Conservation (phyloP, 805 yeast species). For the Wickerhamia fluorescens region DNA sequence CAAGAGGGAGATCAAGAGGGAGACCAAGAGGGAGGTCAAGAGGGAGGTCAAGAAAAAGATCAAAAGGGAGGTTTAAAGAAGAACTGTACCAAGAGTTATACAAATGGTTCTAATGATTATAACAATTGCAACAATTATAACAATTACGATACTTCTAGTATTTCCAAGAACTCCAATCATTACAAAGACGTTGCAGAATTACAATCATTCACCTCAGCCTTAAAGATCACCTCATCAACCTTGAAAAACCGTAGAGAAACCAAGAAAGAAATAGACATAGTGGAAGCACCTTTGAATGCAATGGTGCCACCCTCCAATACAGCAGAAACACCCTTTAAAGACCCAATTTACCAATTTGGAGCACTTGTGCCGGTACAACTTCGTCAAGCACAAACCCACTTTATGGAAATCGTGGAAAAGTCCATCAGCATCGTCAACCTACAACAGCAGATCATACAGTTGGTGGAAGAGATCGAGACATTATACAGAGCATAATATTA, state of each 20-base stretch:
- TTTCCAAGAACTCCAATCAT: too few relatives aligned
- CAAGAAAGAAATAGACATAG: constrained; percentile 1
- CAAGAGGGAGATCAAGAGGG: constrained; percentile 1
- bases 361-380: constrained; percentile 16
- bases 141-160: too few relatives aligned
- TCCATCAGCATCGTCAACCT: constrained; percentile 17
- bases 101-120: too few relatives aligned
- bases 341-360: constrained; percentile 20
- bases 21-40: constrained; percentile 2
- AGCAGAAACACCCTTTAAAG: too few relatives aligned
- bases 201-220: too few relatives aligned
- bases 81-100: too few relatives aligned
- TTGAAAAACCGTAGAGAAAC: constrained; percentile 2
- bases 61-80: constrained; percentile 2
- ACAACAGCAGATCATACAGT: constrained; percentile 11
- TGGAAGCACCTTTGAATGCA: too few relatives aligned
- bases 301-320: too few relatives aligned
- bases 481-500: too few relatives aligned
- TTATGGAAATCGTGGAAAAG: constrained; percentile 10
- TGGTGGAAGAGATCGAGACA: constrained; percentile 13
- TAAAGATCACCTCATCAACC: too few relatives aligned
- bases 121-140: too few relatives aligned
- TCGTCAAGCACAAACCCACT: constrained; percentile 12
- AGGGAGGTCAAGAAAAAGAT: constrained; percentile 2
- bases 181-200: too few relatives aligned